Evolutionary conservation across 2,329 filamentous ascomycete species (phyloP).

Genomic region (Fusarium tuaranense): DNA sequence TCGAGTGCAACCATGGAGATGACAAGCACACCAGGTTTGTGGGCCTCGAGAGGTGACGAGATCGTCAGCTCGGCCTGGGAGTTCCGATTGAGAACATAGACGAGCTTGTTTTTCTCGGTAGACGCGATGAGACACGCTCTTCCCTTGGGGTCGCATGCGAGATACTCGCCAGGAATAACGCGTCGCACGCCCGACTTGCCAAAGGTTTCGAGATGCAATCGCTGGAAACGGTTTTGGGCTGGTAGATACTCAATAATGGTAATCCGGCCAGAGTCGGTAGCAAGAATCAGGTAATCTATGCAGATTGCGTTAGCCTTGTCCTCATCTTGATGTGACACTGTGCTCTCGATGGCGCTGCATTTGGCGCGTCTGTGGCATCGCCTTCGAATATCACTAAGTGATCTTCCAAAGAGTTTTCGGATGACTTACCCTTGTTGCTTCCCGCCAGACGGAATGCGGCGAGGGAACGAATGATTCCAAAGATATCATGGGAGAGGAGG

Average conservation of each 20-base stretch:
- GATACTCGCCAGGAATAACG: constrained; percentile 94
- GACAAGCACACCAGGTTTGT: constrained; percentile 91
- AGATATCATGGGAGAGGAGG: constrained; percentile 91
- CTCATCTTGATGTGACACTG: constrained; percentile 44
- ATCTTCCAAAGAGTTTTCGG: constrained; percentile 57
- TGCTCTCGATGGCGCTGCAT: constrained; percentile 25
- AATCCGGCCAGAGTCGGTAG: constrained; percentile 95
- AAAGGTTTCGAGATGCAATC: constrained; percentile 95
- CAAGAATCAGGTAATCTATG: constrained; percentile 93
- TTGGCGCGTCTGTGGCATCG: constrained; percentile 42
- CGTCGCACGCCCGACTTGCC: constrained; percentile 95
- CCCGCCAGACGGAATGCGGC: constrained; percentile 92
- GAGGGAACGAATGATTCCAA: constrained; percentile 92
- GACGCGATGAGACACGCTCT: constrained; percentile 94
- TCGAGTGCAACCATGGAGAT: constrained; percentile 90
- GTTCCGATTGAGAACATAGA: constrained; percentile 97
- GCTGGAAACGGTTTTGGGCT: constrained; percentile 86
- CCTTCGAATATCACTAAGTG: constrained; percentile 74
- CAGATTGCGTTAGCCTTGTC: constrained; percentile 42
- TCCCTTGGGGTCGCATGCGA: constrained; percentile 95
- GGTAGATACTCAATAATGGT: constrained; percentile 93
- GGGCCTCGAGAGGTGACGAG: constrained; percentile 95
- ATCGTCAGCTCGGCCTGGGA: constrained; percentile 95
- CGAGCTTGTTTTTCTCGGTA: constrained; percentile 98
- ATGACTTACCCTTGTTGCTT: constrained; percentile 90